Evolutionary conservation across 352 stramenopile genomes (phyloP).

Genomic region (Phytophthora kernoviae): DNA sequence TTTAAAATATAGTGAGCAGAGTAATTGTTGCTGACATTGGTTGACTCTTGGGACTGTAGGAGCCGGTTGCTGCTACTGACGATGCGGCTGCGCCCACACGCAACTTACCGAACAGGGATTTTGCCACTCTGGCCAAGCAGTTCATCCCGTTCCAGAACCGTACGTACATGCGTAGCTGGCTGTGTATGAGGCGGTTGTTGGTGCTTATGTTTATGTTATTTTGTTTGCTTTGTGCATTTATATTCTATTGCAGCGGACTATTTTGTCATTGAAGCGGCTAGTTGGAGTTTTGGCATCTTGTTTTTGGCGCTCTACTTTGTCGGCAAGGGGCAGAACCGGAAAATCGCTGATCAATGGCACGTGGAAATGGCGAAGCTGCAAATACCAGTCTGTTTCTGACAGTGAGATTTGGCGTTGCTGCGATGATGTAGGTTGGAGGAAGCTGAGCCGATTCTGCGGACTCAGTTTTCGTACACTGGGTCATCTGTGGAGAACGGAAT

Average conservation of each 20-base stretch:
- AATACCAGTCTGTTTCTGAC: no score
- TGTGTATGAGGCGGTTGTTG: neutral
- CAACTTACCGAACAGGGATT: conserved; percentile 22
- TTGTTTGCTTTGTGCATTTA: conserved; percentile 1
- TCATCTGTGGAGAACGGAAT: conserved; percentile 59
- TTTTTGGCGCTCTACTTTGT: conserved; percentile 69
- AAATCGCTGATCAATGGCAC: conserved; percentile 70
- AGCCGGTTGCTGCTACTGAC: conserved; percentile 6
- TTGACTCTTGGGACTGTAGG: conserved; percentile 12
- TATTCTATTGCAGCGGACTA: conserved; percentile 40
- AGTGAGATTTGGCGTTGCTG: neutral
- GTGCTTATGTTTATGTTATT: no score
- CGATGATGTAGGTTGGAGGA: conserved; percentile 59
- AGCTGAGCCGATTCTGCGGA: conserved; percentile 62
- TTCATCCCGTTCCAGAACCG: conserved; percentile 46
- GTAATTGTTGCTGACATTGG: neutral
- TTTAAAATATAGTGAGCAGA: conserved; percentile 1
- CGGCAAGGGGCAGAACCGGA: conserved; percentile 69
- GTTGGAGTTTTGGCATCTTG: conserved; percentile 49
- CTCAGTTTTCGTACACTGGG: conserved; percentile 81
- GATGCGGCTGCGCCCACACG: conserved; percentile 1
- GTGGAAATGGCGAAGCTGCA: conserved; percentile 1
- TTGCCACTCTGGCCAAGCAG: conserved; percentile 29
- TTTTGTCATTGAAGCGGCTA: conserved; percentile 53
- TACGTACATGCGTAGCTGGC: conserved; percentile 11